Conservation (phyloP, 192 early-diverging fungal genomes). For the Spizellomyces sp. region DNA sequence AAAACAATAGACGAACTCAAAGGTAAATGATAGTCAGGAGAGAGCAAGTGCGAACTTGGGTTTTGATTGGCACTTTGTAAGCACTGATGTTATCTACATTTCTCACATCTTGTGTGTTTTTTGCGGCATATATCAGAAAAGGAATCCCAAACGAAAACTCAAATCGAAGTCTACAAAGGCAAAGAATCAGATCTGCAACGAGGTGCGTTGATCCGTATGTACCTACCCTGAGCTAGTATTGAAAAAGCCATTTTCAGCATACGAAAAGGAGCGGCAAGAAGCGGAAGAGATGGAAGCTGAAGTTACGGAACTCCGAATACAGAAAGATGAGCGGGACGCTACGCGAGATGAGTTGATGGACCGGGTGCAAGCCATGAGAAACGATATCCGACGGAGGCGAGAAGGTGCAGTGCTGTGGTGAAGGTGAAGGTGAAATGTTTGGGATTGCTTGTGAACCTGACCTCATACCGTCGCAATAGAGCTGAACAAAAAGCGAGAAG, state of each 20-base stretch:
- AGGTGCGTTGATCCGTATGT: conserved; percentile 11
- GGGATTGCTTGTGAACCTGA: no score
- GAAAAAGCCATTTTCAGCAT: not conserved
- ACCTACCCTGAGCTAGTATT: not conserved
- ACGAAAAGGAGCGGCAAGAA: conserved; percentile 23
- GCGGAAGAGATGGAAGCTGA: conserved; percentile 18
- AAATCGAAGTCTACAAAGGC: conserved; percentile 25
- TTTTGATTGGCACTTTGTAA: not conserved
- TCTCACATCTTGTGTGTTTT: not conserved
- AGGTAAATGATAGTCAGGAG: not conserved
- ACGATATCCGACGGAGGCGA: conserved; percentile 52
- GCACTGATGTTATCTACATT: not conserved
- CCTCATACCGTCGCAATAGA: not conserved
- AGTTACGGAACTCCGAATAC: conserved; percentile 13
- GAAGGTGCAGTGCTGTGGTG: conserved; percentile 29
- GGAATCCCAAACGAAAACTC: conserved; percentile 1
- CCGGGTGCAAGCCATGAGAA: conserved; percentile 42
- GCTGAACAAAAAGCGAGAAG: conserved; percentile 8
- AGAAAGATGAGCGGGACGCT: conserved; percentile 44
- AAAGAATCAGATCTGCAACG: conserved; percentile 23
- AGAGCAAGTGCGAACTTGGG: not conserved
- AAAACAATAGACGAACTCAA: conserved; percentile 6
- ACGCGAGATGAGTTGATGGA: conserved; percentile 32
- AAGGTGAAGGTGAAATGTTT: not conserved
- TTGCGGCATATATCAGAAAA: not conserved